A percentile compares a stretch with the other conserved stretches of the same genome.
These are phyloP conservation scores for Leptographium procerum DNA, from an alignment of 2,329 filamentous ascomycete species.

Conservation along the genomic window DNA sequence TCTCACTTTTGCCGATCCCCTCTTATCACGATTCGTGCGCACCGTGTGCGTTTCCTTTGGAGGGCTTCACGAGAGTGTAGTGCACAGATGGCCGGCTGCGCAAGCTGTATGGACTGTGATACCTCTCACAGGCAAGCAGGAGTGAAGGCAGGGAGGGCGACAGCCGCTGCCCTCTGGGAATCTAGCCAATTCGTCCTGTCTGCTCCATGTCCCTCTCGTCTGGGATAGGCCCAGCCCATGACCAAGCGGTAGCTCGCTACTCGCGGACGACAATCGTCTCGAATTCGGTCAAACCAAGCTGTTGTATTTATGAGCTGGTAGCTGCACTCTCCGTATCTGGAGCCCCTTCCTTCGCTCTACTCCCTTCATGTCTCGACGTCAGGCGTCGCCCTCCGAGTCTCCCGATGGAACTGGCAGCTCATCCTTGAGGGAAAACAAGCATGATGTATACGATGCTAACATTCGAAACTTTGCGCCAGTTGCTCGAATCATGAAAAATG, in stretches of 20 bases:
- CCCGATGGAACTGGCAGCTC: conserved; percentile 33
- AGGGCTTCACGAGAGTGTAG: not conserved
- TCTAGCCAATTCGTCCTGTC: not conserved
- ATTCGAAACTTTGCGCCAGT: conserved; percentile 93
- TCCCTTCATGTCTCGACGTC: conserved; percentile 46
- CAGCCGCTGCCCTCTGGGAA: not conserved
- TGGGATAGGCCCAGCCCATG: not conserved
- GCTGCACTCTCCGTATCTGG: not conserved
- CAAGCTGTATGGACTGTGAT: not conserved
- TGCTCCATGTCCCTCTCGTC: not conserved
- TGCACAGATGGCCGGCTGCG: not conserved
- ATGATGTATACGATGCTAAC: conserved; percentile 69
- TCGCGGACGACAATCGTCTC: not conserved
- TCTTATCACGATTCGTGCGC: not conserved
- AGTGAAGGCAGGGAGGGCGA: not conserved
- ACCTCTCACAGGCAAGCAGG: not conserved
- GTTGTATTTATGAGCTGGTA: not conserved
- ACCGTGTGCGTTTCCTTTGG: not conserved
- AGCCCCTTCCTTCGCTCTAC: not conserved
- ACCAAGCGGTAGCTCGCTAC: not conserved
- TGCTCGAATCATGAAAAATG: conserved; percentile 97
- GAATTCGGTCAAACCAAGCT: not conserved
- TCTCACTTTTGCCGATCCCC: not conserved
- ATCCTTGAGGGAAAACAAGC: conserved; percentile 33
- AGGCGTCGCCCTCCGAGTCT: conserved; percentile 35